A percentile compares a stretch with the other conserved stretches of the same genome.
These are phyloP conservation scores for Hanseniaspora occidentalis DNA, from an alignment of 805 yeast genomes.

Conservation along the genomic window DNA sequence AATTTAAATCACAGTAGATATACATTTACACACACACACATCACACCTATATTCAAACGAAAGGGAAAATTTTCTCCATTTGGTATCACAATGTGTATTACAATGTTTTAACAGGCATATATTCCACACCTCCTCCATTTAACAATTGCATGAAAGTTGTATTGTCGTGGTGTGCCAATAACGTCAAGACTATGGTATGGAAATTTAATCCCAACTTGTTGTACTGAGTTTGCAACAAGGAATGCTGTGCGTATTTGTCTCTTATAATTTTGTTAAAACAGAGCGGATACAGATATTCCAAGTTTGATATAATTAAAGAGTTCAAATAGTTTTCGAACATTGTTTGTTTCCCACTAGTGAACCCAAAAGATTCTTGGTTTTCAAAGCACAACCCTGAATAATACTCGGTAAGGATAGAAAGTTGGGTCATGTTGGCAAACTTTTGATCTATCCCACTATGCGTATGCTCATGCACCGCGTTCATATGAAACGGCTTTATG, in stretches of 20 bases:
- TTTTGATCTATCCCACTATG: no score
- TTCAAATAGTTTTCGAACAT: slow-evolving; percentile 2
- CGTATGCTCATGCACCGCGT: background rate
- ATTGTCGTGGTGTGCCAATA: slow-evolving; percentile 13
- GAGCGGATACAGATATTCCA: slow-evolving; percentile 25
- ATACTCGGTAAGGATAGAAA: background rate
- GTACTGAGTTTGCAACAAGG: slow-evolving; percentile 17
- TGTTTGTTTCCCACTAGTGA: no score
- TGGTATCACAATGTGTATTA: no score
- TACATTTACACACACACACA: no score
- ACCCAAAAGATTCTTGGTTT: no score
- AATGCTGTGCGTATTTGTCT: slow-evolving; percentile 12
- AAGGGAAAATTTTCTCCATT: no score
- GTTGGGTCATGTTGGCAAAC: background rate
- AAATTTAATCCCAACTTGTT: slow-evolving; percentile 13
- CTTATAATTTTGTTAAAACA: slow-evolving; percentile 20
- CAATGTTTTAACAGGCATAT: no score
- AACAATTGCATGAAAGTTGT: slow-evolving; percentile 15
- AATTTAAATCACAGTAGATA: slow-evolving; percentile 20
- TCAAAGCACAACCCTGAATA: no score
- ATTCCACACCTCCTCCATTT: slow-evolving; percentile 2
- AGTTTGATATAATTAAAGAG: slow-evolving; percentile 18
- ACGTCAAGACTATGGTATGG: slow-evolving; percentile 12
- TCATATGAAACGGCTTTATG: background rate
- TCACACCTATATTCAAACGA: no score